phyloP scores from a whole-genome alignment of 1,139 yeast species.

The Yamadazyma epiphylla region DNA sequence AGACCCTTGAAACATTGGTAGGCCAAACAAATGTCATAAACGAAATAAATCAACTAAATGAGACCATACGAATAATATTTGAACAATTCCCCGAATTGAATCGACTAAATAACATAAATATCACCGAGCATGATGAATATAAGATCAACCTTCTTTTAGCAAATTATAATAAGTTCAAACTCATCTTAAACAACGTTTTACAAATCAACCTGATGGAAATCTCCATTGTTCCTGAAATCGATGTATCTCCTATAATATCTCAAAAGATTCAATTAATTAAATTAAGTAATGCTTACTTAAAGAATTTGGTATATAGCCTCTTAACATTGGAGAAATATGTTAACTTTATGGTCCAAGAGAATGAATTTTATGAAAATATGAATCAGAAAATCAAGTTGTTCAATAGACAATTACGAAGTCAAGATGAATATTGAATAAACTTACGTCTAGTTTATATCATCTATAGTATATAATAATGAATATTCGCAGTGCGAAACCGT shows the following conservation, averaged over 20 bases:
- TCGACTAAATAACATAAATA: conserved; percentile 1
- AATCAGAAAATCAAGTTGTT: neutral
- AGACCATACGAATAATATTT: conserved; percentile 3
- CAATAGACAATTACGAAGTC: too few relatives aligned
- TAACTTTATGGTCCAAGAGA: conserved; percentile 4
- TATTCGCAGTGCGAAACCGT: neutral
- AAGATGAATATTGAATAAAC: too few relatives aligned
- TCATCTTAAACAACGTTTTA: conserved; percentile 4
- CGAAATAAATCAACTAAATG: conserved; percentile 5
- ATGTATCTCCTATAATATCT: conserved; percentile 3
- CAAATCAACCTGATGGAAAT: conserved; percentile 7
- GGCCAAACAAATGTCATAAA: neutral
- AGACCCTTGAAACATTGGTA: neutral
- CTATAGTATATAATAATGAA: too few relatives aligned
- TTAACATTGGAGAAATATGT: conserved; percentile 10
- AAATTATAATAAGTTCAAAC: conserved; percentile 8
- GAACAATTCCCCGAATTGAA: conserved; percentile 8
- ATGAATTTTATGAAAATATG: conserved; percentile 6
- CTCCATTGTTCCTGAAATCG: conserved; percentile 3
- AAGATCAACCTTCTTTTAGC: conserved; percentile 8
- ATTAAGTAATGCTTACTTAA: conserved; percentile 7
- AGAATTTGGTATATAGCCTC: conserved; percentile 6
- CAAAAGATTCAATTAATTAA: conserved; percentile 5
- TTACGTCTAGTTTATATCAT: too few relatives aligned
- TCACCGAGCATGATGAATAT: conserved; percentile 2